Conservation (phyloP, 805 yeast species). For the Saccharomycopsis sp. region DNA sequence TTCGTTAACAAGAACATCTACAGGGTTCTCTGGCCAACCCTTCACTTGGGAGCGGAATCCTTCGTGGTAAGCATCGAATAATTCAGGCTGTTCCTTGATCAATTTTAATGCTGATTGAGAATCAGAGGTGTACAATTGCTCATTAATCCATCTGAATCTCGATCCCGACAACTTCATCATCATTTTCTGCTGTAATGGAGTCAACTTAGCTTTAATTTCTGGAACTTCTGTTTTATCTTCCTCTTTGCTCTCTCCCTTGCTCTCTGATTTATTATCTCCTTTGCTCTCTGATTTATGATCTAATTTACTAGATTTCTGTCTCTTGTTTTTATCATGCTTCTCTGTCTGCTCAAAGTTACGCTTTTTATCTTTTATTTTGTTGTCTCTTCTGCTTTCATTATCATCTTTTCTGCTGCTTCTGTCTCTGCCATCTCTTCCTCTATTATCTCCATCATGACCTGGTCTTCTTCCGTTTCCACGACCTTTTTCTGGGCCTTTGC, state of each 20-base stretch:
- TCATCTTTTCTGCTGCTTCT: conserved; percentile 27
- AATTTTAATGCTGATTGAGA: conserved; percentile 72
- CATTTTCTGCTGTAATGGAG: conserved; percentile 93
- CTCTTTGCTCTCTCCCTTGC: conserved; percentile 24
- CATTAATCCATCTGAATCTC: conserved; percentile 96
- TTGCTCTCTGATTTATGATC: not conserved
- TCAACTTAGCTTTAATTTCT: conserved; percentile 40
- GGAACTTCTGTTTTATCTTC: conserved; percentile 24
- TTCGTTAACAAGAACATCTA: conserved; percentile 77
- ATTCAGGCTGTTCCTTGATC: conserved; percentile 72
- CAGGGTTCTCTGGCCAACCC: conserved; percentile 98
- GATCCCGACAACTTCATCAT: conserved; percentile 91
- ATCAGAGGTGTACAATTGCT: conserved; percentile 83
- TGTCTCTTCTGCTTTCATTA: conserved; percentile 26
- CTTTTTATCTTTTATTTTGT: conserved; percentile 26
- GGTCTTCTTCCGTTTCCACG: not conserved
- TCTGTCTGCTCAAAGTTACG: conserved; percentile 24
- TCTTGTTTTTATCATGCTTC: conserved; percentile 23
- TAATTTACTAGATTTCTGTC: conserved; percentile 19
- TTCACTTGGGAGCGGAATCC: conserved; percentile 95
- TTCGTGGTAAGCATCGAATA: conserved; percentile 90
- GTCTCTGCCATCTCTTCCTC: conserved; percentile 1
- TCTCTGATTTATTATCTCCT: conserved; percentile 7
- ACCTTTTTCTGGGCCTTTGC: conserved; percentile 16
- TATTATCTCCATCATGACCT: conserved; percentile 8